These are phyloP conservation scores for Leccinum barrowsii DNA, from an alignment of 768 basidiomycete genomes.

Conservation along the genomic window DNA sequence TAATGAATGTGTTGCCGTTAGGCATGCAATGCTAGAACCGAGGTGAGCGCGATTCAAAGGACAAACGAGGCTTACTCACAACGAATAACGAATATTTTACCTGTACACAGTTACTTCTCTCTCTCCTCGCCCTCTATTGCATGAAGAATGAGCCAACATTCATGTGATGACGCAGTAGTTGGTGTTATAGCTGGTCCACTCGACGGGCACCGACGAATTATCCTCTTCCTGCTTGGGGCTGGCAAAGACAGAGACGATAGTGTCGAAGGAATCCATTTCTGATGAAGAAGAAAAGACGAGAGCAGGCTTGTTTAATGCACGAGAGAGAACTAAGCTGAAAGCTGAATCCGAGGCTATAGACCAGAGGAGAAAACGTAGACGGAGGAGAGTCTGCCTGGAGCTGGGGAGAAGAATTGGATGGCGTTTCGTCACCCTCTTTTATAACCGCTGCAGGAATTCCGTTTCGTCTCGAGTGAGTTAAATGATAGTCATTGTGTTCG, in stretches of 20 bases:
- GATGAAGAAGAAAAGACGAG: background rate
- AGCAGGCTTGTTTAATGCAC: background rate
- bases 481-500: background rate
- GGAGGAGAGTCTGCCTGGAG: conserved; percentile 5
- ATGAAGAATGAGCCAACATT: background rate
- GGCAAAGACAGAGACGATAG: conserved; percentile 15
- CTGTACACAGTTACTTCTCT: background rate
- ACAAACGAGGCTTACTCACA: conserved; percentile 15
- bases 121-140: background rate
- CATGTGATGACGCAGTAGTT: conserved; percentile 21
- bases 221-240: conserved; percentile 4
- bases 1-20: conserved; percentile 5
- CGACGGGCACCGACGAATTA: conserved; percentile 13
- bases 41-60: conserved; percentile 8
- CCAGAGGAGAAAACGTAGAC: background rate
- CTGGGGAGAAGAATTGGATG: conserved; percentile 1
- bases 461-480: background rate
- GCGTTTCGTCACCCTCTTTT: conserved; percentile 9
- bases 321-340: background rate
- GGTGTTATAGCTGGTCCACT: conserved; percentile 2
- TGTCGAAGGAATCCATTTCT: conserved; percentile 23
- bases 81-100: conserved; percentile 16
- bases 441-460: conserved; percentile 10
- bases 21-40: conserved; percentile 5
- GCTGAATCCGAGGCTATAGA: background rate